phyloP scores from a whole-genome alignment of 2,329 filamentous ascomycete species.

The Onygena corvina region DNA sequence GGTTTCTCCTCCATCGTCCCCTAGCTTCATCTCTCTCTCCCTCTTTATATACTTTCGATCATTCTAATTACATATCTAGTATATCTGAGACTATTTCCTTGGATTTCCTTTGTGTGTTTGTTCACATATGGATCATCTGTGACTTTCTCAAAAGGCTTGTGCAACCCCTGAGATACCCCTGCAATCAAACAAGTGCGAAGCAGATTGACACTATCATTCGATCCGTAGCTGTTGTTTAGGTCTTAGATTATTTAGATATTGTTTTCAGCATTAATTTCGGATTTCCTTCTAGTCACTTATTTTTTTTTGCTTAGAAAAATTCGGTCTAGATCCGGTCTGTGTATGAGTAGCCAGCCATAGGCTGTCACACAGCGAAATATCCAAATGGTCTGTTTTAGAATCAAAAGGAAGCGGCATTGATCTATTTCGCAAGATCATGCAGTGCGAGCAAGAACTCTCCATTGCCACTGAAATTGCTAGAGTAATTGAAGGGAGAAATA shows the following conservation, averaged over 20 bases:
- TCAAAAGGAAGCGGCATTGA: no score
- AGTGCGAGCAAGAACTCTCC: no score
- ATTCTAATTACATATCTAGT: constrained; percentile 3
- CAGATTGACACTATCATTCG: not conserved
- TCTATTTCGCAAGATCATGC: no score
- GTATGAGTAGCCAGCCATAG: no score
- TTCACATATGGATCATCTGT: constrained; percentile 4
- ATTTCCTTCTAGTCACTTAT: not conserved
- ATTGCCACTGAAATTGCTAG: no score
- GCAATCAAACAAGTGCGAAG: constrained; percentile 2
- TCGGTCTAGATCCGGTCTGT: no score
- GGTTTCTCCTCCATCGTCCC: constrained; percentile 1
- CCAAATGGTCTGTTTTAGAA: no score
- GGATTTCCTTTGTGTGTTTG: not conserved
- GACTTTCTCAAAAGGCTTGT: constrained; percentile 5
- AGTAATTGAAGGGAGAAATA: no score
- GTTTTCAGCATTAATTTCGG: not conserved
- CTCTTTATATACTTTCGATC: not conserved
- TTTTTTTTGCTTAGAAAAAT: no score
- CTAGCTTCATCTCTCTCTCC: not conserved
- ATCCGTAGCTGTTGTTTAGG: constrained; percentile 1
- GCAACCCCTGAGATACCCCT: constrained; percentile 6
- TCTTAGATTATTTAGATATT: constrained; percentile 3
- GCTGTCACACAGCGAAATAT: no score
- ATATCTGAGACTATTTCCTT: not conserved